Conservation (phyloP, 768 basidiomycete genomes). For the Gautieria morchelliformis region DNA sequence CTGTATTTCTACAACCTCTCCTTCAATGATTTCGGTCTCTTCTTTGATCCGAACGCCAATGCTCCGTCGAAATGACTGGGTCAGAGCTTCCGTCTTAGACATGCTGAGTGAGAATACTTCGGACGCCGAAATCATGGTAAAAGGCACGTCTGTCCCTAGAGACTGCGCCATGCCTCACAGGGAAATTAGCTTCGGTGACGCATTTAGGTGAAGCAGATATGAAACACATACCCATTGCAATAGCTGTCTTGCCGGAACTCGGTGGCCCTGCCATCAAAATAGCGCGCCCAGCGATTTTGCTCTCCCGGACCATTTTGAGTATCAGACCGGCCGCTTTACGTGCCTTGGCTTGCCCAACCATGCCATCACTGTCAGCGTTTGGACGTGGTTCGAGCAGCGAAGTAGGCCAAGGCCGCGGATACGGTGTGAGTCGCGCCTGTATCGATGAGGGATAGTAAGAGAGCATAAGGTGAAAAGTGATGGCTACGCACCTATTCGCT, state of each 20-base stretch:
- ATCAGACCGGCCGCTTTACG: conserved; percentile 97
- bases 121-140: conserved; percentile 95
- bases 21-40: conserved; percentile 94
- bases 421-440: conserved; percentile 85
- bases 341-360: conserved; percentile 95
- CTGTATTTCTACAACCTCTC: conserved; percentile 97
- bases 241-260: conserved; percentile 95
- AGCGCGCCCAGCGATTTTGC: conserved; percentile 88
- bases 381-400: conserved; percentile 78
- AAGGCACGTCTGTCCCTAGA: conserved; percentile 89
- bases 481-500: conserved; percentile 65
- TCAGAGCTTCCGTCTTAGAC: conserved; percentile 97
- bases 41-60: conserved; percentile 98
- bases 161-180: conserved; percentile 90
- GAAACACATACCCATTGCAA: conserved; percentile 71
- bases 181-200: not conserved
- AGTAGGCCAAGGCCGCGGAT: conserved; percentile 89
- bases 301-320: conserved; percentile 96
- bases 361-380: conserved; percentile 72
- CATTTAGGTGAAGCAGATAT: not conserved
- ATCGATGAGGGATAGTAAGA: conserved; percentile 6
- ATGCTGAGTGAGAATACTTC: conserved; percentile 98
- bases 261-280: conserved; percentile 98
- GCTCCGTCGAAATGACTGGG: conserved; percentile 90
- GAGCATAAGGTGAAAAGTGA: not conserved